Percentiles rank a stretch among this genome's conserved stretches.
phyloP scores from a whole-genome alignment of 108 stramenopile genomes.

The Licmophora abbreviata region DNA sequence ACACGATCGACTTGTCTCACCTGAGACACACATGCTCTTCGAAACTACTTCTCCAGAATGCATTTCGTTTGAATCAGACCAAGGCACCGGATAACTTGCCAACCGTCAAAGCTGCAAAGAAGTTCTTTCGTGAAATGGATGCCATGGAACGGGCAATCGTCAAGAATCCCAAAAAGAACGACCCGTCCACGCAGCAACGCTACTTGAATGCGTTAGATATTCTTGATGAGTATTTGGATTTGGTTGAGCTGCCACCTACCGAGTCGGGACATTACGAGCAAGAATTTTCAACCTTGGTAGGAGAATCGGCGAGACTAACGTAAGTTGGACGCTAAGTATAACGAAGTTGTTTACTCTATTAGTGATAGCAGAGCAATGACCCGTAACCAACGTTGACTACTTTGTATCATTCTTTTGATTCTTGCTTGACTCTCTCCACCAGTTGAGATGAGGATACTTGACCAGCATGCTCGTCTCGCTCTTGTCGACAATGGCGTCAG shows the following conservation, averaged over 20 bases:
- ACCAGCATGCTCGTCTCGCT: not conserved
- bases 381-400: no score
- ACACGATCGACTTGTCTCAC: no score
- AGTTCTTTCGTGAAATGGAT: conserved; percentile 81
- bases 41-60: no score
- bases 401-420: no score
- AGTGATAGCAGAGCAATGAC: no score
- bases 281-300: conserved; percentile 59
- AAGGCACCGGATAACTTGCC: conserved; percentile 85
- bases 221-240: conserved; percentile 70
- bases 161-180: conserved; percentile 31
- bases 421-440: conserved; percentile 11
- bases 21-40: no score
- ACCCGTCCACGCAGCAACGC: conserved; percentile 20
- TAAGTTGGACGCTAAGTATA: conserved; percentile 19
- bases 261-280: conserved; percentile 73
- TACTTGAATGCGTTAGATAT: conserved; percentile 60
- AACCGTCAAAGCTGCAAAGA: conserved; percentile 77
- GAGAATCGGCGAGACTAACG: conserved; percentile 54
- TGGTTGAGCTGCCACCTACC: conserved; percentile 82
- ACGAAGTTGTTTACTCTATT: not conserved
- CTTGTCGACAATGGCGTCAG: conserved; percentile 26
- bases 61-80: conserved; percentile 80
- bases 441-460: conserved; percentile 1
- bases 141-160: conserved; percentile 57